Conservation (phyloP, 2,329 filamentous ascomycete species). For the Talaromyces amestolkiae region DNA sequence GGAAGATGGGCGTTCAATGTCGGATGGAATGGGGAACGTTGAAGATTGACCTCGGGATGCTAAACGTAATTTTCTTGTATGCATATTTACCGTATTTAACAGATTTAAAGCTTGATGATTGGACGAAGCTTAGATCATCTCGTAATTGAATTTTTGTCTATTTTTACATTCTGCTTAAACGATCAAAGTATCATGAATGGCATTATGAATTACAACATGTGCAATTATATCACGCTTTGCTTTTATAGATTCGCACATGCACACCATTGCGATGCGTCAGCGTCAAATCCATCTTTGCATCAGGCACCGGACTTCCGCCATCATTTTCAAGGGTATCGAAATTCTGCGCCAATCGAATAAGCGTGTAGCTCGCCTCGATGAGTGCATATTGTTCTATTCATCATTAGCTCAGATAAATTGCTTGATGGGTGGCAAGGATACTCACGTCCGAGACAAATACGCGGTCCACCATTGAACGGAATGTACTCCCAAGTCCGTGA, state of each 20-base stretch:
- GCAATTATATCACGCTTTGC: background rate
- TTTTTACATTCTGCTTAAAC: background rate
- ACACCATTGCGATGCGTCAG: slow-evolving; percentile 16
- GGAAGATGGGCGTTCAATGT: background rate
- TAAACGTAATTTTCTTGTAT: slow-evolving; percentile 3
- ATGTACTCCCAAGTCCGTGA: slow-evolving; percentile 47
- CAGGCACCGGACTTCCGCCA: slow-evolving; percentile 13
- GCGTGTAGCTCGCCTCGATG: slow-evolving; percentile 25
- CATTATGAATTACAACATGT: background rate
- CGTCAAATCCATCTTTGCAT: slow-evolving; percentile 14
- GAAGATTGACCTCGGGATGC: background rate
- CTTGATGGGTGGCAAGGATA: slow-evolving; percentile 22
- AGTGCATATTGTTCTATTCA: slow-evolving; percentile 27
- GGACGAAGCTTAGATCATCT: background rate
- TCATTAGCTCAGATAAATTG: background rate
- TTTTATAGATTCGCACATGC: slow-evolving; percentile 13
- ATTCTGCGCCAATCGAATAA: slow-evolving; percentile 31
- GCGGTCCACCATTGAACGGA: slow-evolving; percentile 30
- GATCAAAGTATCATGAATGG: background rate
- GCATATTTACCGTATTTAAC: background rate
- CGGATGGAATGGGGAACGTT: background rate
- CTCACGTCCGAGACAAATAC: slow-evolving; percentile 28
- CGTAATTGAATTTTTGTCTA: background rate
- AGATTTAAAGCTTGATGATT: background rate
- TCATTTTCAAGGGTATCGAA: slow-evolving; percentile 50